phyloP scores from a whole-genome alignment of 2,329 filamentous ascomycete species.

The Monilinia fructigena region DNA sequence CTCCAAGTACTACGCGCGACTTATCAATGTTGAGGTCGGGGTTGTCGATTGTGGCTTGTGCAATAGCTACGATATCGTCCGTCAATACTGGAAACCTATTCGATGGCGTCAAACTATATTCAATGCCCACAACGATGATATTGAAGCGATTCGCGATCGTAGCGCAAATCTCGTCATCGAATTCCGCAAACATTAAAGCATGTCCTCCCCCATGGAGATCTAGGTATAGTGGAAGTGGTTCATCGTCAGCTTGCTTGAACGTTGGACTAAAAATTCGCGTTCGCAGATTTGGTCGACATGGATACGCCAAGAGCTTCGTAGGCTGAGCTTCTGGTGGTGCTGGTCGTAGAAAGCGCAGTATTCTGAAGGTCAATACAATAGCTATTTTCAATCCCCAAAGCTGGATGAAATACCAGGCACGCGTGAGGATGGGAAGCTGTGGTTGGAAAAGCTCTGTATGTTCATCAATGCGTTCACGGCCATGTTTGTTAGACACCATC shows the following conservation, averaged over 20 bases:
- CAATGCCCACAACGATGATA: conserved; percentile 48
- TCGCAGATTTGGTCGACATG: conserved; percentile 34
- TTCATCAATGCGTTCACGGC: not conserved
- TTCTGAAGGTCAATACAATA: conserved; percentile 19
- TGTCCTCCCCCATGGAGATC: conserved; percentile 55
- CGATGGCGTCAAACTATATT: conserved; percentile 50
- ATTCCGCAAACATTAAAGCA: conserved; percentile 44
- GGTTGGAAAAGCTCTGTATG: conserved; percentile 19
- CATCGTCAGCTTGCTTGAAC: conserved; percentile 39
- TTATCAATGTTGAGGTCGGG: conserved; percentile 48
- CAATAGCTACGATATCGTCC: conserved; percentile 48
- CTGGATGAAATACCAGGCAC: conserved; percentile 24
- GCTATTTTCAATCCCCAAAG: conserved; percentile 25
- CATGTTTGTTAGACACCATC: conserved; percentile 14
- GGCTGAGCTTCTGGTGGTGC: conserved; percentile 21
- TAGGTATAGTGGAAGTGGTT: conserved; percentile 46
- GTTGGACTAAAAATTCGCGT: conserved; percentile 45
- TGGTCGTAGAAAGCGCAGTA: conserved; percentile 19
- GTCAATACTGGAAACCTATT: conserved; percentile 47
- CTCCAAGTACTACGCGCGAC: conserved; percentile 45
- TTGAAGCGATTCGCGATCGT: conserved; percentile 44
- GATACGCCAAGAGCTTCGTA: conserved; percentile 28
- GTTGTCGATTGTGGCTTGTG: conserved; percentile 46
- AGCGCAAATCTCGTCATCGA: conserved; percentile 50
- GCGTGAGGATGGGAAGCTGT: conserved; percentile 21